phyloP scores from a whole-genome alignment of 106 monocot species.

The Apostasia ramifera region DNA sequence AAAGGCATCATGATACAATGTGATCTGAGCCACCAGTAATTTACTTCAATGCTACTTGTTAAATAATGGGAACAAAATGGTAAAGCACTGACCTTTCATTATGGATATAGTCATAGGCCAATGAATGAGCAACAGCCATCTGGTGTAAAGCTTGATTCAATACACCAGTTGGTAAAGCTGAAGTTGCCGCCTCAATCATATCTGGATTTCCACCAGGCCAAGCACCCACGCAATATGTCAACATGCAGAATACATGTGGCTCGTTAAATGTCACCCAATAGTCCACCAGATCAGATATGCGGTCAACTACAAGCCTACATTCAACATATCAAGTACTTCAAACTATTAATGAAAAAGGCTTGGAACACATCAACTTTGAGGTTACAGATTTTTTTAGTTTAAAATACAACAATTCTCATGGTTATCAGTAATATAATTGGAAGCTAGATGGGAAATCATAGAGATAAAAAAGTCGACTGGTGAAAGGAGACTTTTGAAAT shows the following conservation, averaged over 20 bases:
- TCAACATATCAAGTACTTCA: background rate
- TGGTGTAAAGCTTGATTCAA: slow-evolving; percentile 71
- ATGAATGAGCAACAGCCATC: slow-evolving; percentile 71
- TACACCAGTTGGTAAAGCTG: slow-evolving; percentile 81
- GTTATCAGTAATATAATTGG: no score
- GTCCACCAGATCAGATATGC: slow-evolving; percentile 80
- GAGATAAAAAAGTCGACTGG: no score
- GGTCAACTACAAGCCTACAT: slow-evolving; percentile 76
- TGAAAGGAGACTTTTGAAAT: no score
- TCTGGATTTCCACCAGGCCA: slow-evolving; percentile 95
- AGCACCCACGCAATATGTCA: slow-evolving; percentile 90
- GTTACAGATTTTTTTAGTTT: background rate
- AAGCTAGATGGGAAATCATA: no score
- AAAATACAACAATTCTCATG: no score
- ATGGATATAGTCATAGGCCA: slow-evolving; percentile 92
- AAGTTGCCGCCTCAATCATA: slow-evolving; percentile 79
- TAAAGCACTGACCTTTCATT: slow-evolving; percentile 35
- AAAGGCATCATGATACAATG: no score
- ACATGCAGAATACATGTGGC: slow-evolving; percentile 84
- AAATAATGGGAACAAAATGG: background rate
- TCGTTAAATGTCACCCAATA: slow-evolving; percentile 96
- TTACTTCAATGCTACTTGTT: no score
- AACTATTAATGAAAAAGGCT: no score
- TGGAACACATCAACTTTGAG: no score
- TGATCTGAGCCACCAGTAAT: no score